A percentile compares a stretch with the other conserved stretches of the same genome.
phyloP scores from a whole-genome alignment of 2,329 filamentous ascomycete genomes.

The Aspergillus persii region DNA sequence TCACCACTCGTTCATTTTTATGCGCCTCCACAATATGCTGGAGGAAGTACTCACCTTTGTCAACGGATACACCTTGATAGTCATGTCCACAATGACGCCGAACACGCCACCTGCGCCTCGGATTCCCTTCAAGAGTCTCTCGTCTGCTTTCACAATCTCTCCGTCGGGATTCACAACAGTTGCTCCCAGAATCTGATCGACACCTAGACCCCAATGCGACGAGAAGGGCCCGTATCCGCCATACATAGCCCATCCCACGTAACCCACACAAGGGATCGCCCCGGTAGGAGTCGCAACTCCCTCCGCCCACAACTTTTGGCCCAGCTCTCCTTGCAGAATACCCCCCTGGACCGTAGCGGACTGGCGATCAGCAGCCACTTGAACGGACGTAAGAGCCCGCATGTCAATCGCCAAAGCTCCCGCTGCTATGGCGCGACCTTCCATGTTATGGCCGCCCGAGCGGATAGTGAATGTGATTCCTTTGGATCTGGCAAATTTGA shows the following conservation, averaged over 20 bases:
- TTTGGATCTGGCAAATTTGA: conserved; percentile 7
- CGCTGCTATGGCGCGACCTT: conserved; percentile 7
- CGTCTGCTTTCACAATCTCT: conserved; percentile 11
- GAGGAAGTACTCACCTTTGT: conserved; percentile 3
- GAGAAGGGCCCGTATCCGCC: conserved; percentile 38
- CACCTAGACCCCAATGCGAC: conserved; percentile 31
- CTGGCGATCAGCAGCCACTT: conserved; percentile 1
- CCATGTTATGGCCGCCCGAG: conserved; percentile 18
- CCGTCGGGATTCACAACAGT: conserved; percentile 14
- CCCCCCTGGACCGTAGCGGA: conserved; percentile 15
- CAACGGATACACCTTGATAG: conserved; percentile 15
- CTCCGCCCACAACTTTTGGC: conserved; percentile 4
- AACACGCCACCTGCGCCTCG: conserved; percentile 20
- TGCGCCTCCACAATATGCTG: too few species aligned
- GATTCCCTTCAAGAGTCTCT: conserved; percentile 13
- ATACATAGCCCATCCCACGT: conserved; percentile 35
- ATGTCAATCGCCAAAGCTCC: conserved; percentile 16
- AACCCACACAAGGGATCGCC: conserved; percentile 26
- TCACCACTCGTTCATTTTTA: too few species aligned
- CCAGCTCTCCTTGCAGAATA: conserved; percentile 10
- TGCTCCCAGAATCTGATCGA: conserved; percentile 37
- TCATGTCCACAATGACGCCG: conserved; percentile 20
- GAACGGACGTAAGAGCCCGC: conserved; percentile 9
- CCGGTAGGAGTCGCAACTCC: conserved; percentile 14
- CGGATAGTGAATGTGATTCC: conserved; percentile 15